These are phyloP conservation scores for Leucosporidium scottii DNA, from an alignment of 768 basidiomycete species.

Conservation along the genomic window DNA sequence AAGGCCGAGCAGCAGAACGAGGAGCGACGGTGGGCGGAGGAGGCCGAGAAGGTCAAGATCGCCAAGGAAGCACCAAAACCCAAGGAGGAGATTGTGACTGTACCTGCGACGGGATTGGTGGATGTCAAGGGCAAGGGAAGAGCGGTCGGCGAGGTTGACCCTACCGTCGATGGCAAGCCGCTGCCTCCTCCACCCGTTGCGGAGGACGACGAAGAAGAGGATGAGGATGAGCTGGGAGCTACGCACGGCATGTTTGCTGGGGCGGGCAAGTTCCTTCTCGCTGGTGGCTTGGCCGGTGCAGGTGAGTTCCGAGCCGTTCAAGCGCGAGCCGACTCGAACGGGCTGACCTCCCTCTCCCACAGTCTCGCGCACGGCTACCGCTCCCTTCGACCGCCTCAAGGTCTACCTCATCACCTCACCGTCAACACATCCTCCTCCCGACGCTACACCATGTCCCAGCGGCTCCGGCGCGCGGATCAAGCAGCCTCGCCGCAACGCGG, in stretches of 20 bases:
- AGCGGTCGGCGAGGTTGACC: slow-evolving; percentile 8
- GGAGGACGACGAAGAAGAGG: slow-evolving; percentile 34
- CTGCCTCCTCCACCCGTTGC: too few species aligned
- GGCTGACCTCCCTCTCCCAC: slow-evolving; percentile 6
- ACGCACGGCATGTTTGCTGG: slow-evolving; percentile 55
- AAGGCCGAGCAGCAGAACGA: slow-evolving; percentile 6
- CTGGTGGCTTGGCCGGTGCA: slow-evolving; percentile 90
- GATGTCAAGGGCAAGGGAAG: neutral
- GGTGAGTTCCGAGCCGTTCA: slow-evolving; percentile 50
- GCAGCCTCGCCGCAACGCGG: slow-evolving; percentile 38
- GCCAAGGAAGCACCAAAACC: slow-evolving; percentile 1
- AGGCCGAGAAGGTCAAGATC: neutral
- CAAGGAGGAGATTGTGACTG: too few species aligned
- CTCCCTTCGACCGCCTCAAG: slow-evolving; percentile 94
- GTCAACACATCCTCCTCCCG: slow-evolving; percentile 2
- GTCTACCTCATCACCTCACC: slow-evolving; percentile 79
- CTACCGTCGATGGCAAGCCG: neutral
- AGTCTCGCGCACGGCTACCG: slow-evolving; percentile 95
- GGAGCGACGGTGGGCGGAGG: slow-evolving; percentile 16
- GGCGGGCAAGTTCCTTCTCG: slow-evolving; percentile 80
- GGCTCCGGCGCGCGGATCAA: slow-evolving; percentile 52
- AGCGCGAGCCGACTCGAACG: neutral
- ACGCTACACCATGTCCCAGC: slow-evolving; percentile 36
- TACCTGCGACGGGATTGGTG: neutral
- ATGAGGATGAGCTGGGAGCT: slow-evolving; percentile 56